Conservation (phyloP, 192 early-diverging fungal species). For the Coemansia sp. region DNA sequence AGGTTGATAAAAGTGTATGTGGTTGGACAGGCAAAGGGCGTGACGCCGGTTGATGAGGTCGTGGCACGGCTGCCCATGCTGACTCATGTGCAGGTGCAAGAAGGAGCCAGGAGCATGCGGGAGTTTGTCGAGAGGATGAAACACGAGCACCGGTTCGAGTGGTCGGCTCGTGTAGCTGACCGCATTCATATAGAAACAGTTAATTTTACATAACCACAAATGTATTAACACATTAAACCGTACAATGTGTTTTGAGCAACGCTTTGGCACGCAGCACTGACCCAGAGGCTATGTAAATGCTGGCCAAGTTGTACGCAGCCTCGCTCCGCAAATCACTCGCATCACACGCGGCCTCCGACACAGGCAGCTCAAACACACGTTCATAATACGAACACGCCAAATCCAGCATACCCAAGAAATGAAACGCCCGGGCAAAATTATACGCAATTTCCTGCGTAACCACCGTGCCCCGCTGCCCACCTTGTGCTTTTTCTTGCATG, state of each 20-base stretch:
- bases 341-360: slow-evolving; percentile 27
- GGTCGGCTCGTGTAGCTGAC: slow-evolving; percentile 21
- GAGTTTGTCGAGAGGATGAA: neutral
- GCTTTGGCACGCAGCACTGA: slow-evolving; percentile 61
- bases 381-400: slow-evolving; percentile 85
- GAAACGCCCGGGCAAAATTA: slow-evolving; percentile 88
- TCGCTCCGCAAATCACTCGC: slow-evolving; percentile 63
- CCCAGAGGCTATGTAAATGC: slow-evolving; percentile 77
- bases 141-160: slow-evolving; percentile 1
- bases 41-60: slow-evolving; percentile 9
- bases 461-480: slow-evolving; percentile 3
- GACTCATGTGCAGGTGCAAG: slow-evolving; percentile 5
- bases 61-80: slow-evolving; percentile 12
- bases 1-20: slow-evolving; percentile 10
- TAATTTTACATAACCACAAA: neutral
- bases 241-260: neutral
- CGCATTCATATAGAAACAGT: neutral
- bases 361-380: slow-evolving; percentile 63
- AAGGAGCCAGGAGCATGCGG: neutral
- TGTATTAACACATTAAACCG: neutral
- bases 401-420: slow-evolving; percentile 79
- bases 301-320: slow-evolving; percentile 88
- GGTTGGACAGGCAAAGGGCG: neutral
- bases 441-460: slow-evolving; percentile 64
- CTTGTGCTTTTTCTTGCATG: slow-evolving; percentile 12